These are phyloP conservation scores for Tricholoma sp. DNA, from an alignment of 768 basidiomycete species.

Conservation along the genomic window DNA sequence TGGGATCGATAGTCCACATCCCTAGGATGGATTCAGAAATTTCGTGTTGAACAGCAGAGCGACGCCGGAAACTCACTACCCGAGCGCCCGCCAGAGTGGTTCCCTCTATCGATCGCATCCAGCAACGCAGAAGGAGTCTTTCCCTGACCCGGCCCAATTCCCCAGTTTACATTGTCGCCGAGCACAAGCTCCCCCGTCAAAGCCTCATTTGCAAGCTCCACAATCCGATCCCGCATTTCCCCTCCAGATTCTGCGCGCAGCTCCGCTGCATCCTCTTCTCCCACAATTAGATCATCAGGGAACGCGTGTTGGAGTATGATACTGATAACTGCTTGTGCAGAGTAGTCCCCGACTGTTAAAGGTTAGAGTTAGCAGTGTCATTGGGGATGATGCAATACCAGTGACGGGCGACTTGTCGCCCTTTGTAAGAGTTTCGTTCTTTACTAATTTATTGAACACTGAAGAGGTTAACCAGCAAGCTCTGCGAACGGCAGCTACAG, in stretches of 20 bases:
- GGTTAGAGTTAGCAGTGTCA: background rate
- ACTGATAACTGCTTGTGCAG: conserved; percentile 90
- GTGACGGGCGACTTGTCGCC: conserved; percentile 92
- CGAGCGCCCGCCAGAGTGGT: conserved; percentile 58
- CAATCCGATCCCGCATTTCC: conserved; percentile 58
- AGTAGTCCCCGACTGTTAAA: conserved; percentile 79
- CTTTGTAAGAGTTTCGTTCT: conserved; percentile 83
- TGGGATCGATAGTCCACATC: conserved; percentile 86
- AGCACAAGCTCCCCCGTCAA: conserved; percentile 48
- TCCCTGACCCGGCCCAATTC: conserved; percentile 56
- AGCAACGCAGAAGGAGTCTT: conserved; percentile 59
- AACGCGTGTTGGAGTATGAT: conserved; percentile 73
- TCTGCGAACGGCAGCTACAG: conserved; percentile 80
- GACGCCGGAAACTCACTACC: conserved; percentile 60
- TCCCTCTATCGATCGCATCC: conserved; percentile 84
- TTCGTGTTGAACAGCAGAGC: background rate
- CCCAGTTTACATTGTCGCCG: conserved; percentile 67
- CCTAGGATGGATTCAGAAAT: conserved; percentile 34
- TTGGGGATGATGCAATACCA: conserved; percentile 32
- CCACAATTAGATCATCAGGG: conserved; percentile 84
- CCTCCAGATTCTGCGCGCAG: conserved; percentile 46
- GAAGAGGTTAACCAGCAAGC: conserved; percentile 81
- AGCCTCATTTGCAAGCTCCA: conserved; percentile 78
- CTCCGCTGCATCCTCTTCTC: conserved; percentile 90
- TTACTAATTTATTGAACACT: conserved; percentile 83